These are phyloP conservation scores for Naganishia liquefaciens DNA, from an alignment of 1,284 basidiomycete species.

Conservation along the genomic window DNA sequence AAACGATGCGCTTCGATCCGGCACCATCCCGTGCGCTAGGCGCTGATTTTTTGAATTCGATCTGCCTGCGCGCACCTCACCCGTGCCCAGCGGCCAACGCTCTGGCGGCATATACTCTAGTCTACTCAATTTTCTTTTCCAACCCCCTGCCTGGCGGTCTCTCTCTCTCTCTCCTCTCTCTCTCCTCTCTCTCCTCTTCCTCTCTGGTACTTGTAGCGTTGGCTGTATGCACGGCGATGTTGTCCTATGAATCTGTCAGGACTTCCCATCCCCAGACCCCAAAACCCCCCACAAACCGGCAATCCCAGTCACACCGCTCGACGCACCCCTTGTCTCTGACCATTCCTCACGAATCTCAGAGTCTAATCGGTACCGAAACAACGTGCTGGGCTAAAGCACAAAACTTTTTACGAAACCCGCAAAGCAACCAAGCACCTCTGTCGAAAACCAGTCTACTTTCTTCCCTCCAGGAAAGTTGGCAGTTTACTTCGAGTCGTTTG, in stretches of 20 bases:
- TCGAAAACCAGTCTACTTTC: slow-evolving; percentile 16
- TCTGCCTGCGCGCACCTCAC: background rate
- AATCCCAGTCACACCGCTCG: slow-evolving; percentile 32
- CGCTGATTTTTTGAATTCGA: too few relatives aligned
- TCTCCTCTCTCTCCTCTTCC: background rate
- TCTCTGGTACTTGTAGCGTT: slow-evolving; percentile 6
- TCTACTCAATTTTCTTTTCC: background rate
- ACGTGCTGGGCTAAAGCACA: slow-evolving; percentile 23
- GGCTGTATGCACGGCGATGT: slow-evolving; percentile 7
- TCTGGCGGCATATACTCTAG: background rate
- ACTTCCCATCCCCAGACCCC: slow-evolving; percentile 4
- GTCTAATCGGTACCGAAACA: slow-evolving; percentile 18
- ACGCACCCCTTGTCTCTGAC: slow-evolving; percentile 23
- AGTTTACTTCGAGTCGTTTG: slow-evolving; percentile 8
- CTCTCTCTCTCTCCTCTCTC: slow-evolving; percentile 21
- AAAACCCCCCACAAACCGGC: slow-evolving; percentile 23
- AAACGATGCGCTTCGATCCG: too few relatives aligned
- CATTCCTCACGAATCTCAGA: slow-evolving; percentile 16
- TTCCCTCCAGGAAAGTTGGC: slow-evolving; percentile 26
- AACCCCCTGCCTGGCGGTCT: slow-evolving; percentile 2
- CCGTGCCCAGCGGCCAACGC: too few relatives aligned
- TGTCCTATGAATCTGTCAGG: background rate
- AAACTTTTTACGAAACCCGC: slow-evolving; percentile 4
- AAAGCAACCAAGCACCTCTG: background rate
- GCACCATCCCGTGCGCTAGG: too few relatives aligned